Conservation (phyloP, 208 protist species). For the Sergeia podlipaevii region DNA sequence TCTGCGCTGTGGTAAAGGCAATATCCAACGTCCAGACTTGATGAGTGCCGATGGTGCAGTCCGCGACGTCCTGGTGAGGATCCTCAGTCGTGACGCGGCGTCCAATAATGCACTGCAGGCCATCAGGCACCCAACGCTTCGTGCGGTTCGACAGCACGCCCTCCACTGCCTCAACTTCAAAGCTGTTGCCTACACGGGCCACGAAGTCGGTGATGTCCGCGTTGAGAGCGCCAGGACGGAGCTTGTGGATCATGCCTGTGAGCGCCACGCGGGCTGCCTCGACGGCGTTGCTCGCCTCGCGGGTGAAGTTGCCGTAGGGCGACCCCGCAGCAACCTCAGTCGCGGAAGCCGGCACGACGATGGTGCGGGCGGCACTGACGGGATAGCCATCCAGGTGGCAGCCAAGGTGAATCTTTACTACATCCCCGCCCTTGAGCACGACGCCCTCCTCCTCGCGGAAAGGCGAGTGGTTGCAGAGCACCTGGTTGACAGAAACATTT, state of each 20-base stretch:
- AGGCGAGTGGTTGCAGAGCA: slow-evolving; percentile 96
- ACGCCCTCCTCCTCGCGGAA: slow-evolving; percentile 69
- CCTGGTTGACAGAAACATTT: slow-evolving; percentile 97
- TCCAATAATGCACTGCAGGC: slow-evolving; percentile 94
- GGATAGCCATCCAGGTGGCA: slow-evolving; percentile 98
- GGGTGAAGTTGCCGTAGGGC: slow-evolving; percentile 5
- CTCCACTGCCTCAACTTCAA: slow-evolving; percentile 90
- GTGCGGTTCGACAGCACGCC: slow-evolving; percentile 97
- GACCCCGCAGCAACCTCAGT: not conserved
- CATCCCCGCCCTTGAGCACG: slow-evolving; percentile 81
- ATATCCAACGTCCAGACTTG: slow-evolving; percentile 90
- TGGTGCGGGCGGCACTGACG: slow-evolving; percentile 92
- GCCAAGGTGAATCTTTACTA: slow-evolving; percentile 98
- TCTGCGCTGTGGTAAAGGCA: slow-evolving; percentile 69
- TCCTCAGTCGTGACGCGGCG: slow-evolving; percentile 60
- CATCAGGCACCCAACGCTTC: slow-evolving; percentile 97
- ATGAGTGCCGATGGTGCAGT: slow-evolving; percentile 60
- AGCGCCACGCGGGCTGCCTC: slow-evolving; percentile 93
- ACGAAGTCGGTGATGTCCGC: slow-evolving; percentile 93
- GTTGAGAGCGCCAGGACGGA: slow-evolving; percentile 77
- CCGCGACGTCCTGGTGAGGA: slow-evolving; percentile 92
- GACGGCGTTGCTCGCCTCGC: slow-evolving; percentile 87
- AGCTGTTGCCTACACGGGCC: slow-evolving; percentile 87
- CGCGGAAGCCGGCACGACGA: slow-evolving; percentile 57
- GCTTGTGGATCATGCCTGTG: slow-evolving; percentile 78